Conservation (phyloP, 176 grass and related monocot species). For the Dactylis glomerata region DNA sequence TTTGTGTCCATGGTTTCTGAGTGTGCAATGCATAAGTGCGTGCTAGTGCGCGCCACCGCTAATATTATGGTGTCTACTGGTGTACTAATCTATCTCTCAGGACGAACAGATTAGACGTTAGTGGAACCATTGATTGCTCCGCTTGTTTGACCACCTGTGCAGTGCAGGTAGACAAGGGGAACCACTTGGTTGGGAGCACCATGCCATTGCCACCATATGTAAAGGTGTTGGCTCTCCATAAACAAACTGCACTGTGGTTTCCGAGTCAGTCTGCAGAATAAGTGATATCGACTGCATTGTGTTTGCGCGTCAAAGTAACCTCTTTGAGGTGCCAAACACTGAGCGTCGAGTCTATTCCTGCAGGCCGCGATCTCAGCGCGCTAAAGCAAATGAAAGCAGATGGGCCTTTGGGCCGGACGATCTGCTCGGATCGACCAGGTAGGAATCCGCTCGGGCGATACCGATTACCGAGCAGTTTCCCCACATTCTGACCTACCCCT, state of each 20-base stretch:
- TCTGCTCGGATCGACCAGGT: too few relatives aligned
- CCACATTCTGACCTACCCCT: too few relatives aligned
- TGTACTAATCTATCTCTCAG: background rate
- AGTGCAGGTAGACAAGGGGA: background rate
- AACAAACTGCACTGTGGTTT: slow-evolving; percentile 26
- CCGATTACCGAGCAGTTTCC: too few relatives aligned
- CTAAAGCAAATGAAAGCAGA: too few relatives aligned
- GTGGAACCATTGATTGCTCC: slow-evolving; percentile 23
- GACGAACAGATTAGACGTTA: background rate
- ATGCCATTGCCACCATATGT: background rate
- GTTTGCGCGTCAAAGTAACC: too few relatives aligned
- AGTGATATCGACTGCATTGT: too few relatives aligned
- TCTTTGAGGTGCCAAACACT: too few relatives aligned
- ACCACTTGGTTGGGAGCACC: slow-evolving; percentile 9
- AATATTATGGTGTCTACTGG: background rate
- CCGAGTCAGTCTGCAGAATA: slow-evolving; percentile 32
- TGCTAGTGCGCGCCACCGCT: slow-evolving; percentile 34
- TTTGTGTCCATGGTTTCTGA: slow-evolving; percentile 46
- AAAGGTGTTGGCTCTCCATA: too few relatives aligned
- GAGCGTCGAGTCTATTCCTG: too few relatives aligned
- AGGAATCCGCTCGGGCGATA: too few relatives aligned
- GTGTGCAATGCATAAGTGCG: slow-evolving; percentile 37
- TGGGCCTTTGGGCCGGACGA: too few relatives aligned
- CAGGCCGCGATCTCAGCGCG: too few relatives aligned
- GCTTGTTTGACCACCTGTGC: background rate